Evolutionary conservation across 2,329 filamentous ascomycete genomes (phyloP).

Genomic region (Fusarium sororula): DNA sequence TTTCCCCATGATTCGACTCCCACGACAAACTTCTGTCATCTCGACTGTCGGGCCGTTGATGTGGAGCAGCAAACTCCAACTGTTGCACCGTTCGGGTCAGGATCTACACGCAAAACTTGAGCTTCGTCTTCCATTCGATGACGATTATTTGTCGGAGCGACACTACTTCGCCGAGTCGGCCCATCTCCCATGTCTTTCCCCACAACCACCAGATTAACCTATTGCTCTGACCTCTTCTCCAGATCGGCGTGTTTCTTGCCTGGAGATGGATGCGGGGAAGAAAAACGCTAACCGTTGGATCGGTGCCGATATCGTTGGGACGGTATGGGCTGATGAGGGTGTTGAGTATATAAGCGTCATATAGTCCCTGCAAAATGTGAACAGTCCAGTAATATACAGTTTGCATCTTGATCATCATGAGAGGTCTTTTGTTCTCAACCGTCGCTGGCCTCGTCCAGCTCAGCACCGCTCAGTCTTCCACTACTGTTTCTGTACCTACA

Average conservation of each 20-base stretch:
- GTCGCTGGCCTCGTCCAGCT: neutral
- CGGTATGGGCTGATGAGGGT: neutral
- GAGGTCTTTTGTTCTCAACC: neutral
- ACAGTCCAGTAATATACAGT: neutral
- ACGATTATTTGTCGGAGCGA: slow-evolving; percentile 4
- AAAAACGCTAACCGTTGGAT: neutral
- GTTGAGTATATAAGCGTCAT: neutral
- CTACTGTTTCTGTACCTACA: slow-evolving; percentile 21
- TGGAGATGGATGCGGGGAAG: neutral
- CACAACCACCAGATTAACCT: neutral
- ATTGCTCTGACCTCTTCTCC: neutral
- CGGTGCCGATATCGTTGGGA: neutral
- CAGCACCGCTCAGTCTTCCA: neutral
- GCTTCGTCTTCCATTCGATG: neutral
- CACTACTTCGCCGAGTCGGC: neutral
- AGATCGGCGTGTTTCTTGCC: neutral
- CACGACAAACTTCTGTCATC: neutral
- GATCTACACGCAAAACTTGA: neutral
- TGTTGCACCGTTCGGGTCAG: neutral
- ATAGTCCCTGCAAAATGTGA: too few relatives aligned
- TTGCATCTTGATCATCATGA: neutral
- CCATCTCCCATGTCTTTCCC: neutral
- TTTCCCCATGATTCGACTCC: neutral
- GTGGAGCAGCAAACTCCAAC: neutral
- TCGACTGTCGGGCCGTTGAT: neutral